Base-by-base conservation (phyloP, 441 rosid species). In the Populus hybrid region DNA sequence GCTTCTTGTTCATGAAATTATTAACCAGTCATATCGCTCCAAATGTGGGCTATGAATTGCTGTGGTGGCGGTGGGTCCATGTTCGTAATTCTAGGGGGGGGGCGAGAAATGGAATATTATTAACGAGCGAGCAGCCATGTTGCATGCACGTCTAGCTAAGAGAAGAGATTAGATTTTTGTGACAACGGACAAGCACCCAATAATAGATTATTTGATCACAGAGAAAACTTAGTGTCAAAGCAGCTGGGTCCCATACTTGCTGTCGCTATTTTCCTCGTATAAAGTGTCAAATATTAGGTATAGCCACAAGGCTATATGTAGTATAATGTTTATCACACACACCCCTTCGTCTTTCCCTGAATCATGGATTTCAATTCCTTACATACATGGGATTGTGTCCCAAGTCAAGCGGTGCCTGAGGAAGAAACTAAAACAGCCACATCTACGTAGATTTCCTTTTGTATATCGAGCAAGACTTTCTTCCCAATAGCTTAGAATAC, bases 41-140 rank as follows among this genome's bases (percentile, higher is more conserved):
- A 61, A 0, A 23, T 23, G 66, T 4, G 28, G 65, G 28, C 66
- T 8, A 23, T 8, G 66, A 61, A 63, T 23, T 9, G 66, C 28
- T 9, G 66, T 10, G 66, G 66, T 21, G 66, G 63, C 14, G 57
- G 63, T 23, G 66, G 66, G 66, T 10, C 66, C 64, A 8, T 5
- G 64, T 59, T 7, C 8, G 24, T n/a, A 4, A 10, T 4, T 1
- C 5, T 4, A 10, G 66, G 1, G 7, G 24, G 10, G 59, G 5
- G 8, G 50, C 6, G 40, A 40, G 10, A 32, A 68, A 73, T 34
- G 76, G 34, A 73, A 73, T 57, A 73, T 57, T n/a, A n/a, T 73
- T 20, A 73, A 9, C 10, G 28, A 21, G 66, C 24, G 66, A 63
- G 66, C 6, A 63, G 66, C 23, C 63, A 63, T 1, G 66, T 24